These are phyloP conservation scores for Dactylis glomerata DNA, from an alignment of 176 grass and related monocot species.

Conservation along the genomic window DNA sequence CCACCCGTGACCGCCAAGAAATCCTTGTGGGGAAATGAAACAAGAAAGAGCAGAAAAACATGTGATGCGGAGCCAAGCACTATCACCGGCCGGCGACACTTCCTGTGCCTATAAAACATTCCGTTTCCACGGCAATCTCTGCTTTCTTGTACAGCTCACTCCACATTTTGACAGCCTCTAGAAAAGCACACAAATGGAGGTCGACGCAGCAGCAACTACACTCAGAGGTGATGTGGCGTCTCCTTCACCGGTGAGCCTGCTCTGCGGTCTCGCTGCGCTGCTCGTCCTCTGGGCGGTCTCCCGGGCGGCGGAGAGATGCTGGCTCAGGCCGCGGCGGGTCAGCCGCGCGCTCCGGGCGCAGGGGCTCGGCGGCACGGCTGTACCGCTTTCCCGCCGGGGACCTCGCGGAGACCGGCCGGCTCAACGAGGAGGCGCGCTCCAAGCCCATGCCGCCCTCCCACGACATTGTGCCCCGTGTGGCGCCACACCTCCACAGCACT, in stretches of 20 bases:
- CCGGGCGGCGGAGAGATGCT: slow-evolving; percentile 18
- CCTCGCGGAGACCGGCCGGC: slow-evolving; percentile 43
- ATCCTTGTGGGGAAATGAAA: neutral
- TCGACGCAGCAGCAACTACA: neutral
- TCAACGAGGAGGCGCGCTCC: slow-evolving; percentile 45
- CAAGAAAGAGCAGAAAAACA: neutral
- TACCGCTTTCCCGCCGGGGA: slow-evolving; percentile 51
- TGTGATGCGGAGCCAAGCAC: slow-evolving; percentile 16
- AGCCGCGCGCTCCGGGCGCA: slow-evolving; percentile 44
- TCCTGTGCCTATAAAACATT: neutral
- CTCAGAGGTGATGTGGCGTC: neutral
- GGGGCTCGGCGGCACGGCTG: slow-evolving; percentile 50
- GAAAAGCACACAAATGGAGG: neutral
- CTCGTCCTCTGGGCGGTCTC: slow-evolving; percentile 4
- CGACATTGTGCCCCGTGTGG: slow-evolving; percentile 41
- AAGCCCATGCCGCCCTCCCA: slow-evolving; percentile 61
- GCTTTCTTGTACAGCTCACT: neutral
- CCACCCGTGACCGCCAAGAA: neutral
- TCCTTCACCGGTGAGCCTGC: slow-evolving; percentile 9
- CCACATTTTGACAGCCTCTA: neutral
- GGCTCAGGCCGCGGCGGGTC: slow-evolving; percentile 49
- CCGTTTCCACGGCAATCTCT: neutral
- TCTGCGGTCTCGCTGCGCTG: slow-evolving; percentile 13
- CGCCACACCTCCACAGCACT: slow-evolving; percentile 13
- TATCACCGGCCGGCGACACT: neutral